Percentiles rank a stretch among this genome's conserved stretches.
Conservation (phyloP, 1,284 basidiomycete species). For the Papiliotrema nemorosa region DNA sequence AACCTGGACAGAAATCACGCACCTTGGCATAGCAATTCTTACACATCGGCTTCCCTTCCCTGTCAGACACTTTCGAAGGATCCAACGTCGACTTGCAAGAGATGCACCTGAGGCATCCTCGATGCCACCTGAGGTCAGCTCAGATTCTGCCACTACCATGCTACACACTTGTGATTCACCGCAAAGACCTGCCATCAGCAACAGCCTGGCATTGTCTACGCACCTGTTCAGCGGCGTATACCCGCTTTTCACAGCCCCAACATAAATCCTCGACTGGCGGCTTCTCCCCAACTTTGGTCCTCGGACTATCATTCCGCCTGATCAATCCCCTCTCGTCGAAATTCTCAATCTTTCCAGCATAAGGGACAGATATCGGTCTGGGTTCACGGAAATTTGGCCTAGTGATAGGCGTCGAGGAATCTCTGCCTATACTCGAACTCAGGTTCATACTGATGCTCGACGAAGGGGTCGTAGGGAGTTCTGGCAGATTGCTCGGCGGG, state of each 20-base stretch:
- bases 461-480: no score
- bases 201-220: conserved; percentile 7
- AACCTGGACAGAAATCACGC: conserved; percentile 1
- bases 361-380: conserved; percentile 30
- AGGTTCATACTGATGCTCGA: no score
- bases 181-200: conserved; percentile 20
- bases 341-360: conserved; percentile 28
- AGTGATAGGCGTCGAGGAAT: conserved; percentile 24
- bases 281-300: conserved; percentile 40
- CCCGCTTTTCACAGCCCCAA: conserved; percentile 44
- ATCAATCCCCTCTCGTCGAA: conserved; percentile 37
- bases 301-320: conserved; percentile 27
- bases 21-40: conserved; percentile 47
- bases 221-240: conserved; percentile 48
- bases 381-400: conserved; percentile 35
- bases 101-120: conserved; percentile 40
- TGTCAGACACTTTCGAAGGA: conserved; percentile 56
- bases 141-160: background rate
- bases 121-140: conserved; percentile 39
- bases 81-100: conserved; percentile 41
- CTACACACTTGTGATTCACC: conserved; percentile 24
- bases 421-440: no score
- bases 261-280: conserved; percentile 36
- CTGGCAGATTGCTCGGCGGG: conserved; percentile 21
- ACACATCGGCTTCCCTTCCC: conserved; percentile 49